Evolutionary conservation across 78 protist genomes (phyloP).

Genomic region (Protostelium mycophagum): DNA sequence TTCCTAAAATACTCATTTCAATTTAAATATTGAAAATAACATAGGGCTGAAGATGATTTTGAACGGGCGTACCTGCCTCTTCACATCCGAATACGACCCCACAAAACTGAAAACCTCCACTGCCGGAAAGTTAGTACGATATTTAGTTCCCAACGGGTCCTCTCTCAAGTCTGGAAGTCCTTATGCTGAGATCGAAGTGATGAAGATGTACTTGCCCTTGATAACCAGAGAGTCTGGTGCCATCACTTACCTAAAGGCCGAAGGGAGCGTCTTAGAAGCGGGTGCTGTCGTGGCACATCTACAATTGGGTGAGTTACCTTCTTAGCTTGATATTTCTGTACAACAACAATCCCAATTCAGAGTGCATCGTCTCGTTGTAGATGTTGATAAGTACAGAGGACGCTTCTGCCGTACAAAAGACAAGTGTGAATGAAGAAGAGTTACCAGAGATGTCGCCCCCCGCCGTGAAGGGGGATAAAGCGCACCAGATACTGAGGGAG

Average conservation of each 20-base stretch:
- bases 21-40: slow-evolving; percentile 11
- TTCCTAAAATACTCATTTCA: background rate
- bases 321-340: background rate
- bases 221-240: slow-evolving; percentile 65
- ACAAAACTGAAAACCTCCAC: slow-evolving; percentile 69
- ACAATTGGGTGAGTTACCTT: slow-evolving; percentile 68
- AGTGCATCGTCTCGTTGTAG: background rate
- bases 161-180: slow-evolving; percentile 73
- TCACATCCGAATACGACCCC: slow-evolving; percentile 90
- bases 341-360: background rate
- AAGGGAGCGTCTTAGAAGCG: slow-evolving; percentile 77
- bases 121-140: slow-evolving; percentile 90
- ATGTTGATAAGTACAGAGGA: slow-evolving; percentile 8
- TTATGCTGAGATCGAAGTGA: slow-evolving; percentile 90
- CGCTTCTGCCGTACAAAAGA: slow-evolving; percentile 17
- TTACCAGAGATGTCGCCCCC: slow-evolving; percentile 26
- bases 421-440: slow-evolving; percentile 7
- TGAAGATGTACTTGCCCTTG: slow-evolving; percentile 95
- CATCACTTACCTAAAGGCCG: slow-evolving; percentile 29
- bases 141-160: slow-evolving; percentile 77
- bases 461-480: slow-evolving; percentile 37
- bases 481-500: slow-evolving; percentile 41
- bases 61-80: slow-evolving; percentile 69
- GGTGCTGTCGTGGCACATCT: slow-evolving; percentile 89
- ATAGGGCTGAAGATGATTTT: slow-evolving; percentile 71